A percentile compares a stretch with the other conserved stretches of the same genome.
Evolutionary conservation across 805 yeast species (phyloP).

Genomic region (Saccharomycopsis lassenensis): DNA sequence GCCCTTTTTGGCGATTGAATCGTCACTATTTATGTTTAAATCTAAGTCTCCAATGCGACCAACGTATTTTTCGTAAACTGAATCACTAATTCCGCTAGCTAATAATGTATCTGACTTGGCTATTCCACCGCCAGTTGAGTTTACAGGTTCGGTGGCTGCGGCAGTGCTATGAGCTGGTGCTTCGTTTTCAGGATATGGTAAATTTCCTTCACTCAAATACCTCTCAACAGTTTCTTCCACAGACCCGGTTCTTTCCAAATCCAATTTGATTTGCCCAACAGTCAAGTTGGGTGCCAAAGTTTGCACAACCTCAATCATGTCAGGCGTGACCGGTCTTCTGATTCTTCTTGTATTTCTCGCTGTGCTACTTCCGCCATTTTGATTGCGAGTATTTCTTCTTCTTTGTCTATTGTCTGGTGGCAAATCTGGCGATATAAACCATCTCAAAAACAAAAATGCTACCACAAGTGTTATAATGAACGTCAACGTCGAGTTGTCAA

Average conservation of each 20-base stretch:
- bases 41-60: no score
- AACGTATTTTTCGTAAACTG: constrained; percentile 16
- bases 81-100: constrained; percentile 24
- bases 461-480: constrained; percentile 37
- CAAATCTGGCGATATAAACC: constrained; percentile 54
- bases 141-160: constrained; percentile 14
- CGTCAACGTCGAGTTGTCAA: constrained; percentile 47
- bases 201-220: constrained; percentile 46
- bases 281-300: constrained; percentile 69
- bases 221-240: constrained; percentile 74
- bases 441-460: constrained; percentile 51
- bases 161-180: constrained; percentile 15
- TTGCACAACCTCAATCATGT: constrained; percentile 80
- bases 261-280: constrained; percentile 59
- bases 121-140: constrained; percentile 17
- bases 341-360: constrained; percentile 6
- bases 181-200: constrained; percentile 41
- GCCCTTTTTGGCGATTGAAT: constrained; percentile 19
- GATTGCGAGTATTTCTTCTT: constrained; percentile 11
- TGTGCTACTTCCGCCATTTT: background rate
- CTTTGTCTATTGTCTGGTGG: constrained; percentile 20
- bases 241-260: constrained; percentile 65
- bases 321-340: constrained; percentile 43
- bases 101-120: constrained; percentile 19
- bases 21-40: no score